Percentiles rank a stretch among this genome's conserved stretches.
phyloP scores from a whole-genome alignment of 495 filamentous ascomycete species.

The Daldinia decipiens region DNA sequence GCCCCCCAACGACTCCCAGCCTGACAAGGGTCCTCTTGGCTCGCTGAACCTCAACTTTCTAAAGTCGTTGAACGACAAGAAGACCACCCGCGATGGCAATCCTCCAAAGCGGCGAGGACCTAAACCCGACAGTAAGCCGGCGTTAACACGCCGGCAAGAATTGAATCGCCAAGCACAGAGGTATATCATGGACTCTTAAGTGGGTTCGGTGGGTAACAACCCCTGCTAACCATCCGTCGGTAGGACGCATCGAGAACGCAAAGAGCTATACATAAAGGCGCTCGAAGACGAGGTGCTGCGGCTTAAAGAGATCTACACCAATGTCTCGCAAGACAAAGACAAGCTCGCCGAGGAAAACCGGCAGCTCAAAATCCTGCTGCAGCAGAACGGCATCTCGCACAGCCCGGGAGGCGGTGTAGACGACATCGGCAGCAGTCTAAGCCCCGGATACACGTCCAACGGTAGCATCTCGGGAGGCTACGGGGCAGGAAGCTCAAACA shows the following conservation, averaged over 20 bases:
- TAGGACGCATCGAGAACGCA: constrained; percentile 94
- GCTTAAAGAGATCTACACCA: constrained; percentile 69
- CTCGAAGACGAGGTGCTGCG: constrained; percentile 89
- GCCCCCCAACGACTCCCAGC: constrained; percentile 49
- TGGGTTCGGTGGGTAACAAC: not conserved
- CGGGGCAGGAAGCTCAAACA: constrained; percentile 53
- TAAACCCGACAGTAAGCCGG: constrained; percentile 96
- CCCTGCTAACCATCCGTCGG: constrained; percentile 24
- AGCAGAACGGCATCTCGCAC: constrained; percentile 72
- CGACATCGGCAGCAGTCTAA: constrained; percentile 57
- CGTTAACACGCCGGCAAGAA: constrained; percentile 91
- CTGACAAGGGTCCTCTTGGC: constrained; percentile 63
- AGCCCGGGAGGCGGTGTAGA: constrained; percentile 52
- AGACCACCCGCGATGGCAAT: constrained; percentile 79
- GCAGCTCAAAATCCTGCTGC: constrained; percentile 77
- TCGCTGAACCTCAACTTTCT: constrained; percentile 67
- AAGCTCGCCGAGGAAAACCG: constrained; percentile 77
- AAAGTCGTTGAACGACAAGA: constrained; percentile 70
- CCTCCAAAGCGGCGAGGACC: constrained; percentile 89
- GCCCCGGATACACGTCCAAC: constrained; percentile 61
- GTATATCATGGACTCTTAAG: constrained; percentile 57
- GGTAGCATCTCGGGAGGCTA: constrained; percentile 69
- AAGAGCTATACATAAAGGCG: constrained; percentile 94
- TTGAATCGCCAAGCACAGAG: constrained; percentile 95
- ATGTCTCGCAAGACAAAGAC: constrained; percentile 71